Conservation (phyloP, 495 filamentous ascomycete species). For the Cercophora samala region DNA sequence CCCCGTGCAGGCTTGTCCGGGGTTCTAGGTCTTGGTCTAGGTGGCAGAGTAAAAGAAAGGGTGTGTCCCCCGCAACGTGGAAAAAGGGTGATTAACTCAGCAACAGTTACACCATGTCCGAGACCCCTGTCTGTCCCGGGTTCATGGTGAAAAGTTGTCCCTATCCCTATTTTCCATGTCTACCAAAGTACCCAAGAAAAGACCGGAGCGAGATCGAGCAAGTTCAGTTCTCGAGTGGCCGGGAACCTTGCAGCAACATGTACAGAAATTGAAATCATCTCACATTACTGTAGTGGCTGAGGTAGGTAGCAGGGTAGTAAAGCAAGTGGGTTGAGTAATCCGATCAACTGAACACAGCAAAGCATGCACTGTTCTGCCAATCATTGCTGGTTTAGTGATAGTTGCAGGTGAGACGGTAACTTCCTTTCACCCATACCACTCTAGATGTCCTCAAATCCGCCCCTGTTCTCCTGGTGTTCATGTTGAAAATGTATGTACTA, state of each 20-base stretch:
- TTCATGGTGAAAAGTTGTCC: background rate
- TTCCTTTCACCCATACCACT: background rate
- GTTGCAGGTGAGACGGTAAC: background rate
- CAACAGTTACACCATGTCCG: slow-evolving; percentile 5
- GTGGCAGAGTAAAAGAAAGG: background rate
- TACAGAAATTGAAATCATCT: background rate
- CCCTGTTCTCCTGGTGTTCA: background rate
- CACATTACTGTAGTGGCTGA: too few species aligned
- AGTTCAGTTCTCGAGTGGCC: background rate
- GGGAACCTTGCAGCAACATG: background rate
- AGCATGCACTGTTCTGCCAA: background rate
- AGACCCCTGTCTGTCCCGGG: background rate
- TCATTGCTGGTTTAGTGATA: background rate
- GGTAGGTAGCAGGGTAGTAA: background rate
- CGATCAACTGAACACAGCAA: background rate
- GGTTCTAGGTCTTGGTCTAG: background rate
- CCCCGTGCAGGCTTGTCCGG: background rate
- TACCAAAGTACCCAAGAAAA: background rate
- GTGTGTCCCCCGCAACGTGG: slow-evolving; percentile 3
- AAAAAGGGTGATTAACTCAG: slow-evolving; percentile 12
- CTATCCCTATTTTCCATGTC: background rate
- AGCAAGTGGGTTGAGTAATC: background rate
- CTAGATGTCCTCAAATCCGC: background rate
- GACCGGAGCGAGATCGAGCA: background rate
- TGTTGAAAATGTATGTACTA: background rate